These are phyloP conservation scores for Debaryomyces maramus DNA, from an alignment of 805 yeast species.

Conservation along the genomic window DNA sequence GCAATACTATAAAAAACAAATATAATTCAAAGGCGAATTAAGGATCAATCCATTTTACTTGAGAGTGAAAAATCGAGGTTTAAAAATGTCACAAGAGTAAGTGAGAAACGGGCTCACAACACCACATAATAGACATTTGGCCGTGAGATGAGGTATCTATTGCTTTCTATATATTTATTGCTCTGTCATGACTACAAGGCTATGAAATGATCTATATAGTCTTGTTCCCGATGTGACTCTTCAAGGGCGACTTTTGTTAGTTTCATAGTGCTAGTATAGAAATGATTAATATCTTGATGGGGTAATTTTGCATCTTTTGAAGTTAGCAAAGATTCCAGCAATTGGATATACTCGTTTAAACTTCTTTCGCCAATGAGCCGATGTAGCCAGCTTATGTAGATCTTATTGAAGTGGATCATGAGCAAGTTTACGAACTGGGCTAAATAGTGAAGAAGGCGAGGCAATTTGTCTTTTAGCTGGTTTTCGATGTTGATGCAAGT, in stretches of 20 bases:
- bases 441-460: constrained; percentile 6
- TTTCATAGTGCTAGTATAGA: constrained; percentile 2
- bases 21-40: constrained; percentile 7
- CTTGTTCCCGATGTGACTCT: neutral
- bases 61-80: neutral
- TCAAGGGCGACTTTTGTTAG: constrained; percentile 3
- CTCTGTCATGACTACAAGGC: neutral
- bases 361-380: constrained; percentile 17
- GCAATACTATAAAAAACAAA: constrained; percentile 1
- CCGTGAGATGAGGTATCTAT: too few relatives aligned
- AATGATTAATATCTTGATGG: neutral
- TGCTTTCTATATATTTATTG: constrained; percentile 1
- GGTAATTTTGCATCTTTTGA: neutral
- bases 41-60: constrained; percentile 5
- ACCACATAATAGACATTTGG: neutral
- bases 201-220: neutral
- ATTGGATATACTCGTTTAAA: constrained; percentile 13
- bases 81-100: neutral
- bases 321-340: constrained; percentile 2
- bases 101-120: constrained; percentile 1
- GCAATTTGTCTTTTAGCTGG: constrained; percentile 11
- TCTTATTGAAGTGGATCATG: constrained; percentile 8
- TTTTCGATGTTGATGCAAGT: constrained; percentile 9
- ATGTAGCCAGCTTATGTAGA: constrained; percentile 15
- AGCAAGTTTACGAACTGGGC: constrained; percentile 9